phyloP scores from a whole-genome alignment of 768 basidiomycete genomes.

The Boletus rex-veris region DNA sequence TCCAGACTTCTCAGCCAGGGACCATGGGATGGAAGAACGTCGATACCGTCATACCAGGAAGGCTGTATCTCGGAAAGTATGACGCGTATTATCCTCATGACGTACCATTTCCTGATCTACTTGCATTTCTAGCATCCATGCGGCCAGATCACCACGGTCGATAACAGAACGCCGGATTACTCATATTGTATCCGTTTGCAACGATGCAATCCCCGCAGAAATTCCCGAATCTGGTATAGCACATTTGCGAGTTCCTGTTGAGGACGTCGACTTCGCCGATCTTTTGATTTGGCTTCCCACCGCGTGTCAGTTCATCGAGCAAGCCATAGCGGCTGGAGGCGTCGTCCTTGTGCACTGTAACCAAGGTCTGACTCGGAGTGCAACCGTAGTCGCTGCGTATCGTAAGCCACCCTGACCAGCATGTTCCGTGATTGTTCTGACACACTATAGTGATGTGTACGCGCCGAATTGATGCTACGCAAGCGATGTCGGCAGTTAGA shows the following conservation, averaged over 20 bases:
- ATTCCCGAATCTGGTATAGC: constrained; percentile 62
- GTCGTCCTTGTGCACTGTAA: constrained; percentile 65
- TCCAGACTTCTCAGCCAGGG: constrained; percentile 21
- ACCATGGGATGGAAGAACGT: constrained; percentile 60
- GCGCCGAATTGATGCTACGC: constrained; percentile 50
- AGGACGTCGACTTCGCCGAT: constrained; percentile 69
- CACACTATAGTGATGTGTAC: constrained; percentile 60
- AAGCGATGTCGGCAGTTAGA: constrained; percentile 59
- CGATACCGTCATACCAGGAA: constrained; percentile 60
- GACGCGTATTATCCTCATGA: constrained; percentile 32
- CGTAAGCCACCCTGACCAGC: constrained; percentile 40
- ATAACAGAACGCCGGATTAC: constrained; percentile 73
- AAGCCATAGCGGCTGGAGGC: constrained; percentile 55
- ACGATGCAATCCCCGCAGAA: constrained; percentile 68
- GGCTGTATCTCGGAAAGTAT: constrained; percentile 73
- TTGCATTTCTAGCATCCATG: constrained; percentile 49
- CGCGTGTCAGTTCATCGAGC: constrained; percentile 64
- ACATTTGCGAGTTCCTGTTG: constrained; percentile 68
- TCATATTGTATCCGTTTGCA: constrained; percentile 76
- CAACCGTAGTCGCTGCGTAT: constrained; percentile 73
- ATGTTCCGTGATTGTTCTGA: constrained; percentile 8
- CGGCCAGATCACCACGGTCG: constrained; percentile 67
- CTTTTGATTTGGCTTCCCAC: constrained; percentile 63
- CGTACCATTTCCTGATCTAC: constrained; percentile 45
- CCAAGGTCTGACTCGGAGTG: constrained; percentile 63